A percentile compares a stretch with the other conserved stretches of the same genome.
Conservation (phyloP, 495 filamentous ascomycete genomes). For the Margaritispora aquatica region DNA sequence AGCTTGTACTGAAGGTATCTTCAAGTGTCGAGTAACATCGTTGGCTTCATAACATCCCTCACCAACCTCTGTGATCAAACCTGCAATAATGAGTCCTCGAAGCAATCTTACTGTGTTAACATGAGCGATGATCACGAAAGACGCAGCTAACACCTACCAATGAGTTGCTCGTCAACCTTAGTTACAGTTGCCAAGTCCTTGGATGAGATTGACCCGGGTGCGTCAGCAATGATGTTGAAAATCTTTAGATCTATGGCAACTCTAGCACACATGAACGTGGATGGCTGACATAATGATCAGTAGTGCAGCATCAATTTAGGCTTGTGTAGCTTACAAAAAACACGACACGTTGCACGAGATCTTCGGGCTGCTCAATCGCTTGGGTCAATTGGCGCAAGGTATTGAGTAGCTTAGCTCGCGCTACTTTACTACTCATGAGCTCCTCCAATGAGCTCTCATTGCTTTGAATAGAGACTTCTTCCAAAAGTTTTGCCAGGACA, state of each 20-base stretch:
- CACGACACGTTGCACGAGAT: background rate
- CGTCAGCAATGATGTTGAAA: constrained; percentile 12
- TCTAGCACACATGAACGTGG: constrained; percentile 16
- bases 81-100: background rate
- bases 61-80: constrained; percentile 2
- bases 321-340: constrained; percentile 11
- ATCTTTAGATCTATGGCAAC: constrained; percentile 21
- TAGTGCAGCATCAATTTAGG: too few relatives aligned
- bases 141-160: constrained; percentile 4
- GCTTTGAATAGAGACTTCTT: background rate
- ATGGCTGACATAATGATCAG: constrained; percentile 8
- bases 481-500: background rate
- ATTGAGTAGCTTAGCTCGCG: background rate
- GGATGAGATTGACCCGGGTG: constrained; percentile 11
- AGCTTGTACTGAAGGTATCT: constrained; percentile 8
- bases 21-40: background rate
- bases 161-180: constrained; percentile 15
- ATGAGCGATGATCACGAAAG: background rate
- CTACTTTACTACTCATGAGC: background rate
- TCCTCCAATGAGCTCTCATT: background rate
- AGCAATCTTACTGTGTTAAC: constrained; percentile 6
- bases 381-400: constrained; percentile 1
- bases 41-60: constrained; percentile 8
- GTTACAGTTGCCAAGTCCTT: constrained; percentile 13
- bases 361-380: constrained; percentile 1